Evolutionary conservation across 2,329 filamentous ascomycete genomes (phyloP).

Genomic region (Geosmithia flava): DNA sequence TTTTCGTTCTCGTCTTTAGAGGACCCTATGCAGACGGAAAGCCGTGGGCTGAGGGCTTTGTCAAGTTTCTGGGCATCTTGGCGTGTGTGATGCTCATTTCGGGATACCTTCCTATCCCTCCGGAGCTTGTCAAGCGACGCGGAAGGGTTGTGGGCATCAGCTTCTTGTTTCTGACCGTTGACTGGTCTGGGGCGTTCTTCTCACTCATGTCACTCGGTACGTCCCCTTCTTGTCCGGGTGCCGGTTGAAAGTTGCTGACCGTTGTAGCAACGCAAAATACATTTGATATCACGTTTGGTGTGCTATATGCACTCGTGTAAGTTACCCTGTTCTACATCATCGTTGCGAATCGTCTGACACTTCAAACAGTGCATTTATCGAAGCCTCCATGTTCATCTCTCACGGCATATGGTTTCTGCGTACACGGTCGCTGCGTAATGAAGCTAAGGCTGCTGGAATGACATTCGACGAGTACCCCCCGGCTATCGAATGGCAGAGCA

Average conservation of each 20-base stretch:
- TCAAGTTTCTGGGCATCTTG: not conserved
- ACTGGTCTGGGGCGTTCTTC: not conserved
- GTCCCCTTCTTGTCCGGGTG: not conserved
- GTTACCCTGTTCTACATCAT: not conserved
- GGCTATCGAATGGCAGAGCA: not conserved
- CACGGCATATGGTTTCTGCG: conserved; percentile 1
- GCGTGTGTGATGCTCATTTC: not conserved
- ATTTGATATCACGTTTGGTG: not conserved
- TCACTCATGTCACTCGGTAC: not conserved
- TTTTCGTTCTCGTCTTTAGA: not conserved
- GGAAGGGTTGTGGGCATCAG: not conserved
- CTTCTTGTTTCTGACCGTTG: not conserved
- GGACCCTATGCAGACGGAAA: not conserved
- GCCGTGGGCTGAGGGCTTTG: not conserved
- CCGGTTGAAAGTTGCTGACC: not conserved
- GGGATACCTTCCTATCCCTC: not conserved
- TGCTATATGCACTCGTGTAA: not conserved
- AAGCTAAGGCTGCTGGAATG: not conserved
- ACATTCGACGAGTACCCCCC: not conserved
- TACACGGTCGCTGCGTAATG: not conserved
- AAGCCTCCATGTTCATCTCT: not conserved
- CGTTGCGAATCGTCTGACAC: not conserved
- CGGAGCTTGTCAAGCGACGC: not conserved
- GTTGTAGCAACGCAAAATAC: not conserved
- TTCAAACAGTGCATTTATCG: not conserved